Base-by-base conservation (phyloP, 2,329 filamentous ascomycete genomes). In the Nemania sp. region DNA sequence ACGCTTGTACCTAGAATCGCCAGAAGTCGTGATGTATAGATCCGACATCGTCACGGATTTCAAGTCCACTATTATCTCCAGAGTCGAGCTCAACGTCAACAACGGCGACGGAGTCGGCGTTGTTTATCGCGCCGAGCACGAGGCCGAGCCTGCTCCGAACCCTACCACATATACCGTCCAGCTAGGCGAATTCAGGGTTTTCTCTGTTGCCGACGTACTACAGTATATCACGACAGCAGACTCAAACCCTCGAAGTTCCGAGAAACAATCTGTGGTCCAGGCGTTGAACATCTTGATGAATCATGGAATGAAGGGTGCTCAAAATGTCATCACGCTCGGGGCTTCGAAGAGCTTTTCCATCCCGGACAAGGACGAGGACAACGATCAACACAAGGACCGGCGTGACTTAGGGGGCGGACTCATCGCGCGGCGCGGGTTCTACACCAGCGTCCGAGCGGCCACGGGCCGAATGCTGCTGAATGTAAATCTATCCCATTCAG, bases 391-490 rank as follows among this genome's bases (percentile, higher is more conserved):
- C 2, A 55, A 26, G 22, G 2, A 60, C 4, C 49, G 11, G 1
- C 28, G 5, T 4, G 57, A 68, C 19, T 67, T 73, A 2, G 61
- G 62, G 4, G 44, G 22, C 12, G 66, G 69, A 22, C 59, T 74
- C 0, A 47, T 37, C 2, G 71, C 66, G 6, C 49, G 70, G 23
- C 66, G 68, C 3, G 72, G 72, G 3, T 71, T 68, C 54, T 73
- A 68, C 52, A 63, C 68, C 17, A 72, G 70, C 36, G 64, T 72
- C 14, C 63, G 70, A 14, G 48, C 64, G 14, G 70, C 70, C 1
- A 70, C 71, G 3, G 60, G 62, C n/a, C 66, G 70, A 1, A 41
- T 72, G 12, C 64, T 72, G 1, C 68, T 72, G 52, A 73, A 73
- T 19, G 62, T 73, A 41, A 72, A 74, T 39, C 65, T 73, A 6